phyloP scores from a whole-genome alignment of 805 yeast species.

The Zygoascus tannicola region DNA sequence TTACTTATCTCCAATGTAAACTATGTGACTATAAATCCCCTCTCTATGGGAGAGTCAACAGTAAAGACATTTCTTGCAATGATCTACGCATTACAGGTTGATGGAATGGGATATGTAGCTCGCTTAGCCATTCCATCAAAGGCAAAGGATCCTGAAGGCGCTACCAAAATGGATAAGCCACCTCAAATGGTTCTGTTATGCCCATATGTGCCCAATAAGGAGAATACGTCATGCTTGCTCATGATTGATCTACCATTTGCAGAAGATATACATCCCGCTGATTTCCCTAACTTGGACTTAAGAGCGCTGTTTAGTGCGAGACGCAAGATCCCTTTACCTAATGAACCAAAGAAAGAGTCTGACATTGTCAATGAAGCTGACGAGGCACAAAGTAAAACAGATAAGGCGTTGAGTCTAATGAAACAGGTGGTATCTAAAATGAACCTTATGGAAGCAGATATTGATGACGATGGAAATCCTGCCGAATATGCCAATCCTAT shows the following conservation, averaged over 20 bases:
- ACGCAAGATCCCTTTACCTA: conserved; percentile 25
- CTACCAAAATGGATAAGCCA: conserved; percentile 20
- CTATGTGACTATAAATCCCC: conserved; percentile 37
- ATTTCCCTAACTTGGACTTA: conserved; percentile 43
- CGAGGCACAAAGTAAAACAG: conserved; percentile 9
- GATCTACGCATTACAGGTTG: conserved; percentile 43
- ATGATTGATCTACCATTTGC: conserved; percentile 56
- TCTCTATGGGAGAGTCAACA: conserved; percentile 1
- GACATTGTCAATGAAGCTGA: conserved; percentile 25
- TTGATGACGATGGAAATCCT: conserved; percentile 11
- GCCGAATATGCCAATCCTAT: conserved; percentile 25
- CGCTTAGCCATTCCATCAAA: conserved; percentile 41
- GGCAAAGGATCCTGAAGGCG: not conserved
- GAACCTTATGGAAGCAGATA: conserved; percentile 31
- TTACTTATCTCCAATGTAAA: conserved; percentile 51
- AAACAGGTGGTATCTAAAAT: conserved; percentile 35
- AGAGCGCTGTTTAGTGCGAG: conserved; percentile 25
- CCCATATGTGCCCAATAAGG: conserved; percentile 35
- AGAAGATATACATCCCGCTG: conserved; percentile 50
- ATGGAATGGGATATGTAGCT: conserved; percentile 46
- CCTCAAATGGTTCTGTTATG: conserved; percentile 40
- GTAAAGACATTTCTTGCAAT: conserved; percentile 31
- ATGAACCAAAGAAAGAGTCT: conserved; percentile 10
- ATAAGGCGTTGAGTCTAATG: conserved; percentile 36
- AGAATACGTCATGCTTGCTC: conserved; percentile 28